Evolutionary conservation across 2,329 filamentous ascomycete species (phyloP).

Genomic region (Apiospora arundinis): DNA sequence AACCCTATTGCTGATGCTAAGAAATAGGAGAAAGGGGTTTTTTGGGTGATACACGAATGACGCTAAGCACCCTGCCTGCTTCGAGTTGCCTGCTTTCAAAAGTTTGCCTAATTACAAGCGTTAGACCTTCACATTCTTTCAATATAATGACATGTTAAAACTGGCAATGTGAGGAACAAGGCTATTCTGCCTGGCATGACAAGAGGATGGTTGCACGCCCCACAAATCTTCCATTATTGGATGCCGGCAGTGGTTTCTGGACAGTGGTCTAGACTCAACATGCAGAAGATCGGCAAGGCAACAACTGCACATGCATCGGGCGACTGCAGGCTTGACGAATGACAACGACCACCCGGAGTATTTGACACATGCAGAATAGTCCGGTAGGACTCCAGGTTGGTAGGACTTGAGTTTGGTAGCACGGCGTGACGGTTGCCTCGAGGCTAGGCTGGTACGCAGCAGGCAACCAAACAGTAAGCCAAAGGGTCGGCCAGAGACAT

Average conservation of each 20-base stretch:
- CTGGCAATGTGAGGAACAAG: no score
- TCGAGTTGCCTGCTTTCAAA: no score
- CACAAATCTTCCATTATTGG: not conserved
- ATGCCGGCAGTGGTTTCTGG: not conserved
- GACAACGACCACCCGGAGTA: not conserved
- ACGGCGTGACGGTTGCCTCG: not conserved
- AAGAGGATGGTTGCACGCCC: not conserved
- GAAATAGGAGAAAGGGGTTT: no score
- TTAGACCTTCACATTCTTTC: no score
- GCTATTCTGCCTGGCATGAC: no score
- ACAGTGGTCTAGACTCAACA: not conserved
- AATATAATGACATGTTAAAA: no score
- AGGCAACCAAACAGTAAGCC: not conserved
- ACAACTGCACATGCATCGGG: not conserved
- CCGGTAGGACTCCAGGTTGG: not conserved
- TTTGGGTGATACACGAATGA: no score
- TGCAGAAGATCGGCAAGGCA: slow-evolving; percentile 1
- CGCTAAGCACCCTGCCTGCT: no score
- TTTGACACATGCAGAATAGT: not conserved
- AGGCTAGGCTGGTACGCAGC: not conserved
- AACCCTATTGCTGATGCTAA: no score
- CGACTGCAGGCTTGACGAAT: not conserved
- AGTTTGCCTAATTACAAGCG: no score
- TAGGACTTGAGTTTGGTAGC: not conserved
- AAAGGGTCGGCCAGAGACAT: not conserved